Evolutionary conservation across 768 basidiomycete species (phyloP), one percentile per base, ranked within the genome.

Genomic region (Trametes cinnabarina): DNA sequence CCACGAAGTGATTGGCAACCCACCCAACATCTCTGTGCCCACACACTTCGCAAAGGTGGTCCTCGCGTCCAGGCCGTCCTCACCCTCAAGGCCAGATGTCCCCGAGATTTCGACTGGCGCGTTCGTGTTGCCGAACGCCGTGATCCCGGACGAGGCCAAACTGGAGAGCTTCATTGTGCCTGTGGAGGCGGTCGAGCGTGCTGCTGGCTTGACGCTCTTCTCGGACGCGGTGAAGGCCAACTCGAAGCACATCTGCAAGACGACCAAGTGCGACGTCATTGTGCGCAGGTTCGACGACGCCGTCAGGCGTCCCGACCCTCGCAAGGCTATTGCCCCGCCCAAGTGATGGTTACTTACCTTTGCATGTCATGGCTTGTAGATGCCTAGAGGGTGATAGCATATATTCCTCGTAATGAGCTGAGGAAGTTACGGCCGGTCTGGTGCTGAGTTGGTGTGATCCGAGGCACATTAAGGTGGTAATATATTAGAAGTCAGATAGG

Each of bases 1-100:
- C 3, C 86, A 98, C 69, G 96, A 99, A 79, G 89, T 99, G 41
- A 98, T 99, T 63, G 97, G 97, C 0, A 82, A 81, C 17, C 92
- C 94, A 11, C 93, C 94, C 11, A 92, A 90, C 66, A 78, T 98
- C 57, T 79, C 91, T 47, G 97, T 99, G 17, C 97, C 97, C 1
- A 98, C 97, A 5, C 97, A 99, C 70, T 98, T 98, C 70, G 95
- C 96, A 30, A 98, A 98, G 72, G 95, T 98, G 30, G 86, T 98
- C 22, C 77, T 98, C 50, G 81, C 90, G 2, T 81, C 91, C 0
- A 82, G 82, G 62, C 88, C 92, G 0, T 77, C 82, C 23, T 92
- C 90, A 1, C 88, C 90, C 10, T 81, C 81, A 34, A 87, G 80
- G 0, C 91, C 85, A 6, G 76, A 89, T 52, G 69, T 86, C 14